Evolutionary conservation across 768 basidiomycete species (phyloP), one percentile per base, ranked within the genome.

Genomic region (Agaricus sinodeliciosus): DNA sequence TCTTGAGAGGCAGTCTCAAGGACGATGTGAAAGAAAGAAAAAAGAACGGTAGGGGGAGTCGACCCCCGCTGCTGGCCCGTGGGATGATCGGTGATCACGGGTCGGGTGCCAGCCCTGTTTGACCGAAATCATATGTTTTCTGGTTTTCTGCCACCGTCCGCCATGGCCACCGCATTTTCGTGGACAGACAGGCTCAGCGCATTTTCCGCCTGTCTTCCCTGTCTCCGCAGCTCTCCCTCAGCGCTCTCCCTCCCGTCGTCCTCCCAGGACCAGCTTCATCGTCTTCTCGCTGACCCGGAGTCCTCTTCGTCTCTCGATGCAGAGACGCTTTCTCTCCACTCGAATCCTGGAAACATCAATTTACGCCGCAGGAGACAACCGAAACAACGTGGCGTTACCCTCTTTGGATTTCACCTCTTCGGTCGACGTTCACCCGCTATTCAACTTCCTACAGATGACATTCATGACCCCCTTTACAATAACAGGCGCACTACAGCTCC

Each of bases 401-500:
- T 89, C 7, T 87, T 87, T 54, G 87, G 86, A 5, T 85, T 69
- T 56, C 71, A 82, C 48, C 71, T 87, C 2, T 87, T 89, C 56
- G 87, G 86, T n/a, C 72, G 72, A 18, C 56, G 55, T 18, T 54
- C 63, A 16, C 72, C 73, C 6, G 73, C 80, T 43, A 80, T 87
- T 46, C 77, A 79, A 41, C 73, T 85, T n/a, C 72, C 78, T 0
- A 79, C 79, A n/a, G 82, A 83, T 9, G 31, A 31, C 31, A 75
- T 72, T 9, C 71, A 76, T 12, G 72, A 69, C 49, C 59, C 62
- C 1, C 43, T 66, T 19, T 63, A 67, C n/a, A 9, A 2, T 13
- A 16, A 27, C 31, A 43, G 19, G 49, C 31, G 44, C 41, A 50
- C 3, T 26, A 42, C 31, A 5, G 49, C 48, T 11, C 18, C 46